Conservation (phyloP, 805 yeast species). For the Teunomyces cretensis region DNA sequence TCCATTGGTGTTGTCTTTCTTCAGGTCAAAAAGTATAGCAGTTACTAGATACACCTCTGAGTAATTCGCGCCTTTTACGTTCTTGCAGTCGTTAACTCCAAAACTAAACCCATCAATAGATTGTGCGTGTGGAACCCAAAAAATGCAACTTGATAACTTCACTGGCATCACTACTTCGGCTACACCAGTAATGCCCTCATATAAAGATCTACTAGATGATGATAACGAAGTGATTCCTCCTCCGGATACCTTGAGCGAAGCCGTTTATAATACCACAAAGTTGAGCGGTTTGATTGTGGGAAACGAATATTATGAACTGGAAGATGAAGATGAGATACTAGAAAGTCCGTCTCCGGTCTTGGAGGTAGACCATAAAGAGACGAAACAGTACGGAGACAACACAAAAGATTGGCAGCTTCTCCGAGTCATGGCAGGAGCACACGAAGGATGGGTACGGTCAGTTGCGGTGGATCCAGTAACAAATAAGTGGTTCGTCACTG, state of each 20-base stretch:
- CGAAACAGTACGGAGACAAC: constrained; percentile 2
- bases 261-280: constrained; percentile 29
- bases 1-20: background rate
- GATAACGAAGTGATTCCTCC: constrained; percentile 20
- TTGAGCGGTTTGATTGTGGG: constrained; percentile 7
- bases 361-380: background rate
- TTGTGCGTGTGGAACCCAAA: background rate
- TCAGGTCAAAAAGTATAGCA: background rate
- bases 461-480: constrained; percentile 75
- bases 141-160: background rate
- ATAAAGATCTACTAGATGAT: constrained; percentile 2
- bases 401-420: constrained; percentile 58
- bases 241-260: constrained; percentile 30
- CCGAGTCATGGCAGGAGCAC: constrained; percentile 77
- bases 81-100: background rate
- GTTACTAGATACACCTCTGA: too few relatives aligned
- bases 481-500: constrained; percentile 89
- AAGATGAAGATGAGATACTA: constrained; percentile 1
- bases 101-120: background rate
- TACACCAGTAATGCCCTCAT: background rate
- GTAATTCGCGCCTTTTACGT: background rate
- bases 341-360: background rate
- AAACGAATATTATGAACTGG: background rate
- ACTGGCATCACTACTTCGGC: background rate
- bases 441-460: constrained; percentile 90